Percentiles rank a stretch among this genome's conserved stretches.
Conservation (phyloP, 208 protist genomes). For the Leishmania tropica region DNA sequence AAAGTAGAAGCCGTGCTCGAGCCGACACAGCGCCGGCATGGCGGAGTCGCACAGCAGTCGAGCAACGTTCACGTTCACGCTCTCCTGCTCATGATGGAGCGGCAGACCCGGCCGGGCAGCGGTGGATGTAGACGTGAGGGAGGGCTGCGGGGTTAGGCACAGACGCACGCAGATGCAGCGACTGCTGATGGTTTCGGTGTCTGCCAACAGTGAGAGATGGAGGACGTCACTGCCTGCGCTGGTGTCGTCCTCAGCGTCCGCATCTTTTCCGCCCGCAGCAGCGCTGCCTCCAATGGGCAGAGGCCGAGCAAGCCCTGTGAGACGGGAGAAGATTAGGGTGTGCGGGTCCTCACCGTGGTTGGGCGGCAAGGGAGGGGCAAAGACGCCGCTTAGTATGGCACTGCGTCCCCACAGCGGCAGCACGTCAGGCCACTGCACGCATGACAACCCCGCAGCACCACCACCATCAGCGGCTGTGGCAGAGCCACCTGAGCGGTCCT, state of each 20-base stretch:
- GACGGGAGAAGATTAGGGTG: conserved; percentile 34
- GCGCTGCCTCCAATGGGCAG: conserved; percentile 10
- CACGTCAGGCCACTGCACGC: conserved; percentile 13
- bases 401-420: conserved; percentile 28
- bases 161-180: conserved; percentile 28
- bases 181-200: conserved; percentile 36
- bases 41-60: conserved; percentile 24
- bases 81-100: conserved; percentile 5
- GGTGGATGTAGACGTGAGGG: neutral
- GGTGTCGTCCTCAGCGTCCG: neutral
- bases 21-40: conserved; percentile 13
- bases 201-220: conserved; percentile 29
- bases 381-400: conserved; percentile 10
- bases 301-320: conserved; percentile 27
- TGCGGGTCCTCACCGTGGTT: conserved; percentile 24
- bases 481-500: neutral
- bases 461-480: neutral
- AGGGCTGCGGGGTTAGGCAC: conserved; percentile 16
- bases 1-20: conserved; percentile 56
- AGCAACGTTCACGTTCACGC: conserved; percentile 30
- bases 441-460: conserved; percentile 13
- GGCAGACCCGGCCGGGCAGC: neutral
- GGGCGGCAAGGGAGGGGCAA: conserved; percentile 17
- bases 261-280: neutral
- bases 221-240: neutral